Percentiles rank a stretch among this genome's conserved stretches.
Conservation (phyloP, 192 early-diverging fungal species). For the Coemansia sp. region DNA sequence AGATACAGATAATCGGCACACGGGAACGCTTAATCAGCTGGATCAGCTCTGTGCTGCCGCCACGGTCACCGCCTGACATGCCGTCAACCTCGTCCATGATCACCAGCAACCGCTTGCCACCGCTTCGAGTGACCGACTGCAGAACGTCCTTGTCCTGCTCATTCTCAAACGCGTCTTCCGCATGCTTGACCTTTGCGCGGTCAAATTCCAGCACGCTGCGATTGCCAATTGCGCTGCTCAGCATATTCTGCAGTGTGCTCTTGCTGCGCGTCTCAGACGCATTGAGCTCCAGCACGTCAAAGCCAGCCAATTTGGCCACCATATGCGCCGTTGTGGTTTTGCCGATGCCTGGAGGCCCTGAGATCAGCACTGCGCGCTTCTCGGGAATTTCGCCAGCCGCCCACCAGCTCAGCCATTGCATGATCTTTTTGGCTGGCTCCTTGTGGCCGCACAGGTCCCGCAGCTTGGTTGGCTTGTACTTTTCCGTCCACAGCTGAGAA, state of each 20-base stretch:
- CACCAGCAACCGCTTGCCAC: slow-evolving; percentile 56
- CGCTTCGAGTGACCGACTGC: slow-evolving; percentile 17
- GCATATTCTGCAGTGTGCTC: slow-evolving; percentile 65
- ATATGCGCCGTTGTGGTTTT: slow-evolving; percentile 96
- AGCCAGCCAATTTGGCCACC: slow-evolving; percentile 76
- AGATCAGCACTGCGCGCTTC: slow-evolving; percentile 70
- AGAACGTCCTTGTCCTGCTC: slow-evolving; percentile 26
- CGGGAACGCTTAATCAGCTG: slow-evolving; percentile 83
- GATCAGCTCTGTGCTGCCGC: slow-evolving; percentile 84
- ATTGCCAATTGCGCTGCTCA: slow-evolving; percentile 58
- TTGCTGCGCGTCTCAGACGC: slow-evolving; percentile 95
- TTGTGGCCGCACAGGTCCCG: slow-evolving; percentile 89
- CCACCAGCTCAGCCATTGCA: slow-evolving; percentile 78
- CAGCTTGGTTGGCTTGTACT: slow-evolving; percentile 79
- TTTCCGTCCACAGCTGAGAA: slow-evolving; percentile 85
- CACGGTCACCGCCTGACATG: slow-evolving; percentile 96
- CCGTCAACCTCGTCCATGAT: slow-evolving; percentile 99
- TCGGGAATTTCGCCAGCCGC: slow-evolving; percentile 33
- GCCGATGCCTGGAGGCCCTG: slow-evolving; percentile 96
- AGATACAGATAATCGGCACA: slow-evolving; percentile 98
- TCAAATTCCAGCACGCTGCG: slow-evolving; percentile 61
- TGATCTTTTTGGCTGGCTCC: slow-evolving; percentile 61
- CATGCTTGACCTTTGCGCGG: slow-evolving; percentile 17
- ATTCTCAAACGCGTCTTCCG: slow-evolving; percentile 26
- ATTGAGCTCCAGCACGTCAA: slow-evolving; percentile 89